Evolutionary conservation across 768 basidiomycete species (phyloP), one percentile per base, ranked within the genome.

Genomic region (Kwoniella heveanensis): DNA sequence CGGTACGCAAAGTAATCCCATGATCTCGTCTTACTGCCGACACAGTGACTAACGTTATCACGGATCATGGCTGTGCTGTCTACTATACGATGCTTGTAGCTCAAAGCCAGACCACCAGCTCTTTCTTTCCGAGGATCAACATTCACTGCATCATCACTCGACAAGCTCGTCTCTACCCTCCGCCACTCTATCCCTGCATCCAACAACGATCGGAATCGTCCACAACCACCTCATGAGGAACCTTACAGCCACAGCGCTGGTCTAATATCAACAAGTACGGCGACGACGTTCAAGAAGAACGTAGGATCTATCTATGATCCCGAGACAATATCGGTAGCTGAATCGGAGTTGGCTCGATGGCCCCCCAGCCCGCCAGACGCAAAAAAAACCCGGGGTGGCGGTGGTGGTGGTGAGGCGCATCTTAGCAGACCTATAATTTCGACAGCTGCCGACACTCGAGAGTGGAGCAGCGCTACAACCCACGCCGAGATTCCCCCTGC

Each of bases 111-210:
- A 36, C 60, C 62, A 5, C 69, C 69, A 13, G 29, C 49, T 12
- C 53, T 71, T 12, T 62, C 62, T 15, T 67, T 71, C 60, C 60
- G 63, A 13, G 32, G 49, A n/a, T 67, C 69, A 10, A 62, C 61
- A 25, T 67, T 67, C 37, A 64, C 46, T 13, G 15, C 29, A 24
- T 51, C 48, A 7, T 55, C 50, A 2, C 52, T 67, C 8, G 32
- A 47, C 39, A 21, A 49, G 9, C 46, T 67, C 19, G 47, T 50
- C n/a, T 51, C 61, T 10, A 26, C 25, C 12, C 32, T 67, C 29
- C 2, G 32, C 15, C 55, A 17, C 15, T 44, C 53, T 24, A 22
- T 51, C 21, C 49, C 17, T 22, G 15, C 10, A 4, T 51, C 21
- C 10, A 22, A 19, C 24, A 24, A 8, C 10, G n/a, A n/a, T n/a